Conservation (phyloP, 768 basidiomycete genomes). For the Hypholoma fasciculare region DNA sequence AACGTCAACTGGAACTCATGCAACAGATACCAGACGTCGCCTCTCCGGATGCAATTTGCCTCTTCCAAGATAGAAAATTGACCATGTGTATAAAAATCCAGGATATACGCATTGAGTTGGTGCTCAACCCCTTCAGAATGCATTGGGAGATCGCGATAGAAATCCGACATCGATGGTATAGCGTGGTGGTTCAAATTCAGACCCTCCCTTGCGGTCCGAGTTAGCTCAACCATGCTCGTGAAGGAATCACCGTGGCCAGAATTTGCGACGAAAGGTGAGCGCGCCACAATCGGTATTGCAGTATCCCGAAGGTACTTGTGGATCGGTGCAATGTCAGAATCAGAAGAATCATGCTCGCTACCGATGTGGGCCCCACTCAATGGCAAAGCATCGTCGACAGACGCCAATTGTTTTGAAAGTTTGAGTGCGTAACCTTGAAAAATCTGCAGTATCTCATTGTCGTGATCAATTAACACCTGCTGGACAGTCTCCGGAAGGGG, state of each 20-base stretch:
- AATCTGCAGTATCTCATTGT: conserved; percentile 48
- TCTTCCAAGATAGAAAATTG: conserved; percentile 45
- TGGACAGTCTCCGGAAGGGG: conserved; percentile 39
- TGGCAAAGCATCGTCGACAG: conserved; percentile 49
- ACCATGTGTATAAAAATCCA: conserved; percentile 72
- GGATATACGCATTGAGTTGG: conserved; percentile 61
- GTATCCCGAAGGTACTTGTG: conserved; percentile 35
- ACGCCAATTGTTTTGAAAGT: conserved; percentile 43
- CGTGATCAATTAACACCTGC: conserved; percentile 44
- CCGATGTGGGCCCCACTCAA: conserved; percentile 37
- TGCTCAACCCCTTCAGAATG: conserved; percentile 16
- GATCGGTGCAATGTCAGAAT: conserved; percentile 25
- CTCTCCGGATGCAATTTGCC: conserved; percentile 60
- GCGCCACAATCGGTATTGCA: conserved; percentile 37
- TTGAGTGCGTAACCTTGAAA: conserved; percentile 56
- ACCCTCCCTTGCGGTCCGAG: conserved; percentile 49
- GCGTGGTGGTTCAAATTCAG: conserved; percentile 58
- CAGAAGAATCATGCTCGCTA: conserved; percentile 2
- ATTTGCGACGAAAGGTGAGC: conserved; percentile 66
- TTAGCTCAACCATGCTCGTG: conserved; percentile 49
- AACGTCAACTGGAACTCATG: conserved; percentile 58
- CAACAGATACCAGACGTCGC: conserved; percentile 66
- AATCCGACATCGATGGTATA: conserved; percentile 52
- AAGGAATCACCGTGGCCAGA: conserved; percentile 67
- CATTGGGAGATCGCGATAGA: conserved; percentile 10